Evolutionary conservation across 495 filamentous ascomycete genomes (phyloP), one percentile per base, ranked within the genome.

Genomic region (Lineolata rhizophorae): DNA sequence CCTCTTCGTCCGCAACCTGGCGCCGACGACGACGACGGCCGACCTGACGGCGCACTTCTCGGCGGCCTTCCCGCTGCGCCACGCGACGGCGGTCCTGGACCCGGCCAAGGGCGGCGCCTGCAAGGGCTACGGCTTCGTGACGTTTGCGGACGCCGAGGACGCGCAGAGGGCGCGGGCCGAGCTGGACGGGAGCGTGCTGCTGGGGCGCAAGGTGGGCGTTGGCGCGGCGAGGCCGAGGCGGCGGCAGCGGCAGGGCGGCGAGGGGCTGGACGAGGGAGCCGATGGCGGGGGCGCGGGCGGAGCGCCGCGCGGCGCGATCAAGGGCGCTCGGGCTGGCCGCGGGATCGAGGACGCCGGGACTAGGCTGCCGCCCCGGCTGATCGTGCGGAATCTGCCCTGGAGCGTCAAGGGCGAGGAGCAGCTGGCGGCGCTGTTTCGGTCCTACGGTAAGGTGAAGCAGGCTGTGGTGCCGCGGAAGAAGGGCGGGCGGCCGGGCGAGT

Each of bases 311-410:
- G 35, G 56, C 28, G 57, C 56, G 14, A 50, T 57, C 16, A 47
- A 55, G 9, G 53, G 58, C 42, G 42, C 53, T 20, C 80, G 82
- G 55, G 52, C 60, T 44, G 58, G 51, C 46, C 62, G 56, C 43
- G 70, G 50, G 53, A 60, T 54, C 53, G 61, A 56, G 54, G 62
- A 40, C 47, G n/a, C n/a, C n/a, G n/a, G n/a, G n/a, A n/a, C n/a
- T n/a, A 52, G 46, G 12, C 64, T 68, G 35, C 63, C 77, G 3
- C 75, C 80, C 6, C 85, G 78, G 52, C 55, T 99, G 43, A 99
- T 99, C 52, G 72, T 95, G 17, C 69, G 87, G 32, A 99, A 99
- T 49, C 48, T 99, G 41, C 84, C 87, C 1, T 99, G 87, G 87
- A 93, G 73, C 43, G 75, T 99, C 49, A 91, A 87, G 53, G 65